Evolutionary conservation across 257 asterid species (phyloP), one percentile per base, ranked within the genome.

Genomic region (Lithospermum erythrorhizon): DNA sequence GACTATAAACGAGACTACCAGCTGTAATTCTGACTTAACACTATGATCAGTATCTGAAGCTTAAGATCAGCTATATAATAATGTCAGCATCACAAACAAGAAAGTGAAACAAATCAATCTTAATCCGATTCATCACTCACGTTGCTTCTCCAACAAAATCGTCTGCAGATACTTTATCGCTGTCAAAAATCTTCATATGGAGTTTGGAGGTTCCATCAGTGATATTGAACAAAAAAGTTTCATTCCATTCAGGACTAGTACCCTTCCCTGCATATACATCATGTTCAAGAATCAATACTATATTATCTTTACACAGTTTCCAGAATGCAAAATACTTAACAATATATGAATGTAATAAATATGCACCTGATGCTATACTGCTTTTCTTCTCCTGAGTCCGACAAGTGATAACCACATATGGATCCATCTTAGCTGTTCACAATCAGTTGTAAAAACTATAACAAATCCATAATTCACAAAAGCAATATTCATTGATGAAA

Each of bases 371-470:
- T 30, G 83, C 85, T 55, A 89, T 69, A 20, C 81, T 65, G 65
- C 95, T 89, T 74, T 80, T 82, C 83, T 89, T 84, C 79, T 89
- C 95, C 70, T 89, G 95, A 63, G 89, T 83, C 53, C 79, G 79
- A 62, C 81, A 86, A 51, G 83, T 81, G 66, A 89, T 32, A 67
- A 86, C 30, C 9, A 78, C 91, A 32, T 81, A 89, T 18, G 95
- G 87, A 75, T 89, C 94, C 72, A 77, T 75, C 6, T 77, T 74
- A 72, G 81, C 95, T 89, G 80, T 68, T 61, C 53, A 67, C 17
- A 7, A 57, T 27, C 14, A 8, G 9, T 35, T 35, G 1, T 2
- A 35, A 8, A 35, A 35, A 35, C 9, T 10, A 53, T 27, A 53
- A 52, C 17, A 52, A 18, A 52, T 52, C 56, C 0, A 10, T 13